Percentiles rank a stretch among this genome's conserved stretches.
Evolutionary conservation across 495 filamentous ascomycete genomes (phyloP).

Genomic region (Xylaria intraflava): DNA sequence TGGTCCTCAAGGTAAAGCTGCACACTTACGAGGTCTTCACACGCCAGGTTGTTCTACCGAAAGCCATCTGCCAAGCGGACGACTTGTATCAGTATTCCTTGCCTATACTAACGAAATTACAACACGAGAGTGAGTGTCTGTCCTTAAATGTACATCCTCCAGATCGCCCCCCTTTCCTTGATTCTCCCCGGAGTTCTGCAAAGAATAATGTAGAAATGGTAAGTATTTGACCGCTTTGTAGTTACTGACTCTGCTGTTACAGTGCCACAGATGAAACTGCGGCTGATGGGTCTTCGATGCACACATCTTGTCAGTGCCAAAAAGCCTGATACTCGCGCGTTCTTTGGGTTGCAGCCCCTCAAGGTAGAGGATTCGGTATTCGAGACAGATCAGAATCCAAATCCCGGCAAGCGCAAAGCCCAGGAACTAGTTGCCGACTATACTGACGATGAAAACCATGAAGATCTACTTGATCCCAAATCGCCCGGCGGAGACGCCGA

Average conservation of each 20-base stretch:
- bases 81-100: conserved; percentile 77
- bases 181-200: neutral
- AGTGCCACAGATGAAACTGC: conserved; percentile 66
- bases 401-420: conserved; percentile 18
- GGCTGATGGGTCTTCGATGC: conserved; percentile 82
- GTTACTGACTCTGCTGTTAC: neutral
- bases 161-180: neutral
- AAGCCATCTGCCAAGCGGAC: conserved; percentile 63
- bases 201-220: neutral
- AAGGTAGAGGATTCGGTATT: conserved; percentile 11
- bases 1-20: conserved; percentile 88
- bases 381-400: neutral
- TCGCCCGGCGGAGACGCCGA: neutral
- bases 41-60: conserved; percentile 67
- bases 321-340: conserved; percentile 61
- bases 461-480: neutral
- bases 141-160: neutral
- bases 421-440: neutral
- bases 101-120: conserved; percentile 79
- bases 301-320: conserved; percentile 82
- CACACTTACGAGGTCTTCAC: conserved; percentile 90
- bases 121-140: conserved; percentile 55
- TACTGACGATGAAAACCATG: conserved; percentile 10
- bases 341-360: conserved; percentile 60
- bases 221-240: neutral